These are phyloP conservation scores for Juncus effusus DNA, from an alignment of 176 grass and related monocot species.

Conservation along the genomic window DNA sequence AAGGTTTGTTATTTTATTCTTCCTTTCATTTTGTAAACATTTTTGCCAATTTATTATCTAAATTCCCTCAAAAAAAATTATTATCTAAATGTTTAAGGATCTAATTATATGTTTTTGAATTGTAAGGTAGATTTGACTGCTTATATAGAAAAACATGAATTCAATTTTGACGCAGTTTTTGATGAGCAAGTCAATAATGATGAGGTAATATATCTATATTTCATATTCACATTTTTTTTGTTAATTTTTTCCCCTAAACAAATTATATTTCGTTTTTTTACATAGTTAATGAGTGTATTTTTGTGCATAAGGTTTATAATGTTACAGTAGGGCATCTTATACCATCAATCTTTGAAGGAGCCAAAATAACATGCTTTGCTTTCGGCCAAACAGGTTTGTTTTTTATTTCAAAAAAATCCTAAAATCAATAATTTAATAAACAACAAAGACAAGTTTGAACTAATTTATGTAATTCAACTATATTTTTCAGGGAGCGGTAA, in stretches of 20 bases:
- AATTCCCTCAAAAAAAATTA: not conserved
- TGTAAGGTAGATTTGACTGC: slow-evolving; percentile 80
- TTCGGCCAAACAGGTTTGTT: slow-evolving; percentile 72
- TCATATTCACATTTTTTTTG: not conserved
- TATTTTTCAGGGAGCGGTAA: slow-evolving; percentile 67
- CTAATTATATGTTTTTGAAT: slow-evolving; percentile 22
- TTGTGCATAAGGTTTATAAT: slow-evolving; percentile 53
- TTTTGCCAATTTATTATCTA: not conserved
- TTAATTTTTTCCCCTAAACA: not conserved
- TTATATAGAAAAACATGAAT: slow-evolving; percentile 73
- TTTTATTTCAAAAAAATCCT: not conserved
- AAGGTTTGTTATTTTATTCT: slow-evolving; percentile 38
- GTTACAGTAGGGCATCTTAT: slow-evolving; percentile 55
- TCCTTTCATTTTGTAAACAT: not conserved
- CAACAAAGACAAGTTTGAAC: not conserved
- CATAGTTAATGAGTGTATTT: not conserved
- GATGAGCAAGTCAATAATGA: slow-evolving; percentile 65
- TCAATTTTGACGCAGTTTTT: slow-evolving; percentile 65
- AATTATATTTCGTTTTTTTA: slow-evolving; percentile 8
- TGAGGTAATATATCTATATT: slow-evolving; percentile 40
- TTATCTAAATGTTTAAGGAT: not conserved
- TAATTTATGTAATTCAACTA: not conserved
- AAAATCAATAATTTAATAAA: not conserved
- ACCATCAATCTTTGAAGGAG: slow-evolving; percentile 59
- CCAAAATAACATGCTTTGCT: slow-evolving; percentile 72